Base-by-base conservation (phyloP, 169 alveolate genomes). In the Cryptosporidium ubiquitum region DNA sequence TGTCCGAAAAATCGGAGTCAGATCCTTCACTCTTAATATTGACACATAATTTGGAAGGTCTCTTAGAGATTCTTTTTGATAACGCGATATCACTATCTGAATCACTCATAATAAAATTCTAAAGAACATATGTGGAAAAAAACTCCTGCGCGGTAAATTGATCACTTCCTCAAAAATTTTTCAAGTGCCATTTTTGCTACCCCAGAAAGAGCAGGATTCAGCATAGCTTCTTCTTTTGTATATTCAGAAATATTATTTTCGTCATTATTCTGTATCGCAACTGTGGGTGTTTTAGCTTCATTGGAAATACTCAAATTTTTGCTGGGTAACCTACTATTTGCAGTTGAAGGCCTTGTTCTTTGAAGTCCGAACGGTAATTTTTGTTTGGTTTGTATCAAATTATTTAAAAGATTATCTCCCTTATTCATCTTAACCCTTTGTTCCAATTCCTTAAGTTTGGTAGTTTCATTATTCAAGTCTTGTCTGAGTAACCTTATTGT, bases 121-220 rank as follows among this genome's bases (percentile, higher is more conserved):
- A 79, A 79, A n/a, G 16, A 58, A 35, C 51, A 60, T 20, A 33
- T 37, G 35, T 40, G 75, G 51, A 40, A 70, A 49, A n/a, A n/a
- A 51, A 23, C 35, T 35, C 3, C 20, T 37, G 29, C 61, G 61
- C 60, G 39, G 29, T 16, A 64, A 64, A 26, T 64, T 6, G 16
- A 42, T 35, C 64, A 60, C 4, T 79, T 61, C 5, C 47, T 60
- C 29, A 60, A 35, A 39, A 61, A 79, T 40, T 79, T 79, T 18
- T 79, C 79, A 20, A 79, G 60, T 79, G 86, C 86, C 86, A 79
- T 79, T 51, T 40, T 79, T 42, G 86, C 86, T 18, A 79, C 86
- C 12, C 75, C 75, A 39, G 86, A 33, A 1, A 79, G 35, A 61
- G 12, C 23, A 12, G 86, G 18, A 9, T 16, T 60, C 39, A 57